Evolutionary conservation across 2,329 filamentous ascomycete species (phyloP).

Genomic region (Teratosphaeriaceae sp.): DNA sequence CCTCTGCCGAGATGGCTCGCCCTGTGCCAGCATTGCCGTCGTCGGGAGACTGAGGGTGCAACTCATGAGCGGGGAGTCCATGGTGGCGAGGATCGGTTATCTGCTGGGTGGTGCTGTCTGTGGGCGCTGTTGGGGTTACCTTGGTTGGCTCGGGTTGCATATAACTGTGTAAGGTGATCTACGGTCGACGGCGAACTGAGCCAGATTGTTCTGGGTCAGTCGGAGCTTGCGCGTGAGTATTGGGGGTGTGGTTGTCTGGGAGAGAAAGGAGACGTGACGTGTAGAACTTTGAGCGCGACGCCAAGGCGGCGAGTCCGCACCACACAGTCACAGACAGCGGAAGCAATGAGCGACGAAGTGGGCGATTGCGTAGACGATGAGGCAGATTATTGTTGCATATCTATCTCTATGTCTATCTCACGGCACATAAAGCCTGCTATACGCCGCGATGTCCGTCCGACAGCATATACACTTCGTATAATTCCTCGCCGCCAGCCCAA

Average conservation of each 20-base stretch:
- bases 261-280: slow-evolving; percentile 7
- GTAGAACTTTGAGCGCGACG: neutral
- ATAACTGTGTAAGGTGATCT: slow-evolving; percentile 44
- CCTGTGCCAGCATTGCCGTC: slow-evolving; percentile 29
- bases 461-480: slow-evolving; percentile 96
- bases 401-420: slow-evolving; percentile 25
- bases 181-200: slow-evolving; percentile 46
- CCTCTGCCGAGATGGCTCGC: slow-evolving; percentile 11
- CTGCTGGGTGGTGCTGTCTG: slow-evolving; percentile 33
- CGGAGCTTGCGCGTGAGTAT: slow-evolving; percentile 17
- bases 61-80: slow-evolving; percentile 48
- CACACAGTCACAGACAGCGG: too few relatives aligned
- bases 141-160: slow-evolving; percentile 57
- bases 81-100: slow-evolving; percentile 45
- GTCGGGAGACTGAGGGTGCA: slow-evolving; percentile 36
- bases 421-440: slow-evolving; percentile 86
- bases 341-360: too few relatives aligned
- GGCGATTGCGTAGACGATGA: too few relatives aligned
- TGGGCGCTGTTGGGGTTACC: slow-evolving; percentile 41
- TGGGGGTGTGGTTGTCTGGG: slow-evolving; percentile 5
- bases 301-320: too few relatives aligned
- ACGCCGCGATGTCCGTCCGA: slow-evolving; percentile 78
- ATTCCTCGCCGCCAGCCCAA: slow-evolving; percentile 93
- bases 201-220: slow-evolving; percentile 48
- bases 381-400: too few relatives aligned